A percentile compares a stretch with the other conserved stretches of the same genome.
These are phyloP conservation scores for Neurospora sp. DNA, from an alignment of 495 filamentous ascomycete genomes.

Conservation along the genomic window DNA sequence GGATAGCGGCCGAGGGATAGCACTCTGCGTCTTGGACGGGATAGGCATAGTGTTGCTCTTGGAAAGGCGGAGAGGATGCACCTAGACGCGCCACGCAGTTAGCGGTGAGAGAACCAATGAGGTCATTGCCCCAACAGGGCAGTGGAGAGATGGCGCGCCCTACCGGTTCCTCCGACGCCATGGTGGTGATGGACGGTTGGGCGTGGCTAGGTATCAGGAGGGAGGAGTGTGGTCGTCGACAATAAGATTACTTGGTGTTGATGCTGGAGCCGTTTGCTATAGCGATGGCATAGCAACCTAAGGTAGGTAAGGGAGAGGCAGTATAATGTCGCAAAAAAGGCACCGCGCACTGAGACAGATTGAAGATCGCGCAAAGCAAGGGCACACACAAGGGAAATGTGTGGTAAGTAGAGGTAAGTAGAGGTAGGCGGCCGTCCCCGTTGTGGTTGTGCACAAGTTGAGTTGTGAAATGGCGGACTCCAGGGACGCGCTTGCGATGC, in stretches of 20 bases:
- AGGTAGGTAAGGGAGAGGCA: neutral
- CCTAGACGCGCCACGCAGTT: slow-evolving; percentile 20
- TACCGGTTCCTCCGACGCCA: slow-evolving; percentile 35
- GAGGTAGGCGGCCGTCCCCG: neutral
- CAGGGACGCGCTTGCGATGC: neutral
- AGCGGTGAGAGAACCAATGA: neutral
- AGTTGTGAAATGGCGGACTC: neutral
- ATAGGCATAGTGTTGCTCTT: slow-evolving; percentile 40
- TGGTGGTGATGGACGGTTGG: slow-evolving; percentile 6
- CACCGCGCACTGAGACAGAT: neutral
- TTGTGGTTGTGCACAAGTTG: neutral
- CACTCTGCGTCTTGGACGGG: slow-evolving; percentile 32
- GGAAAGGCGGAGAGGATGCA: slow-evolving; percentile 50
- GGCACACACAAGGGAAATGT: neutral
- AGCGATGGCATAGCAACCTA: slow-evolving; percentile 3
- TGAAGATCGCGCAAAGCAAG: neutral
- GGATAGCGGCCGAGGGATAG: slow-evolving; percentile 43
- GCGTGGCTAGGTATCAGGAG: neutral
- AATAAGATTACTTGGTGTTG: neutral
- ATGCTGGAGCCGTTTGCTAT: neutral
- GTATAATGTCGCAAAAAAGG: neutral
- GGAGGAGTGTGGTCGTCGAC: neutral
- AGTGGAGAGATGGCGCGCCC: slow-evolving; percentile 8
- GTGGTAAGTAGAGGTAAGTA: neutral
- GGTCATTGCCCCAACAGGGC: neutral